Evolutionary conservation across 1,139 yeast species (phyloP).

Genomic region (Zhuliangozyma parablackwelliae): DNA sequence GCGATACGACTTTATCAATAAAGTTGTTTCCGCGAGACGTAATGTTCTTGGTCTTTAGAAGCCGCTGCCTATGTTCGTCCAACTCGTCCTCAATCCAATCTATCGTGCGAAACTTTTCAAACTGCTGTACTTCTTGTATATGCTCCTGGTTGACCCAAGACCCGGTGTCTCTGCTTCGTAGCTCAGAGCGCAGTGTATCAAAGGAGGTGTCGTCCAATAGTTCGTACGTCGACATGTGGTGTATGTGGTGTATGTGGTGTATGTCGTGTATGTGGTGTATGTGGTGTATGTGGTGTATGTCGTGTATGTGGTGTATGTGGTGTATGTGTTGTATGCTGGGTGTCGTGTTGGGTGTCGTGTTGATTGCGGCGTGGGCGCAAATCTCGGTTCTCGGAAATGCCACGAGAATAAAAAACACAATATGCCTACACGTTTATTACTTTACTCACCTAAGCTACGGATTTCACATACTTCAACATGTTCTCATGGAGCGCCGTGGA

Average conservation of each 20-base stretch:
- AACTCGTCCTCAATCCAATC: conserved; percentile 86
- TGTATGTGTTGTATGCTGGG: no score
- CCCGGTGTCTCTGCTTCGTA: conserved; percentile 20
- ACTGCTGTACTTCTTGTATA: conserved; percentile 37
- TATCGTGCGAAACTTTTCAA: conserved; percentile 60
- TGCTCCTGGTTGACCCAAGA: conserved; percentile 36
- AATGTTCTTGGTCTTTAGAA: conserved; percentile 17
- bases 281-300: no score
- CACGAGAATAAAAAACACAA: no score
- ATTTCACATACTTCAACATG: conserved; percentile 12
- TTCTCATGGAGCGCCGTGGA: conserved; percentile 17
- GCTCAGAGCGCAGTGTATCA: background rate
- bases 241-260: no score
- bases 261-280: no score
- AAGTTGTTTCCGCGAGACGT: conserved; percentile 15
- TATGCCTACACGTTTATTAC: conserved; percentile 2
- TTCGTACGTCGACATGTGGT: no score
- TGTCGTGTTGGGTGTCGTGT: no score
- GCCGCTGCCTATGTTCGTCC: conserved; percentile 44
- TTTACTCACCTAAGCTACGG: no score
- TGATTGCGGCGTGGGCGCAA: no score
- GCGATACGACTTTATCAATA: conserved; percentile 32
- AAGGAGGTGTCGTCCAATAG: background rate
- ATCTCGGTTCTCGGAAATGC: no score
- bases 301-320: no score